phyloP scores from a whole-genome alignment of 106 monocot species.

The Platanthera guangdongensis region DNA sequence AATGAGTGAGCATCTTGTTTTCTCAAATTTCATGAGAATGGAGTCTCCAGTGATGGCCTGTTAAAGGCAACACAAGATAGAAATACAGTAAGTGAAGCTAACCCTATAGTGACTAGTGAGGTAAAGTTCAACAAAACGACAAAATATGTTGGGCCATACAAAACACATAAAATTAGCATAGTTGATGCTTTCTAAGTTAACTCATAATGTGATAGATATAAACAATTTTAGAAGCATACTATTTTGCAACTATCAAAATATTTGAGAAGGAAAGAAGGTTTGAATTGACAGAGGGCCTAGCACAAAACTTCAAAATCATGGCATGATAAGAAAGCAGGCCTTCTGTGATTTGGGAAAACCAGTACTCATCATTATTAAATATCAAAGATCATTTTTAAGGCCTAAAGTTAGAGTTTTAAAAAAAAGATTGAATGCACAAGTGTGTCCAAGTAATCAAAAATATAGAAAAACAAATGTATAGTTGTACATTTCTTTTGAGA shows the following conservation, averaged over 20 bases:
- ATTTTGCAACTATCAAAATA: not conserved
- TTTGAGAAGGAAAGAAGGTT: not conserved
- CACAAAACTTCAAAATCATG: not conserved
- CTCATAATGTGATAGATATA: not conserved
- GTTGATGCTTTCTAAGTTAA: not conserved
- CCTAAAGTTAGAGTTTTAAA: not conserved
- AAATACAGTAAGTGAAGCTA: not conserved
- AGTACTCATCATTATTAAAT: not conserved
- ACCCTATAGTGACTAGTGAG: not conserved
- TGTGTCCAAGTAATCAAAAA: not conserved
- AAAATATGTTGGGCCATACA: not conserved
- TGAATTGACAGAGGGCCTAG: not conserved
- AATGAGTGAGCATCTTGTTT: slow-evolving; percentile 51
- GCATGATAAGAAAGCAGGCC: not conserved
- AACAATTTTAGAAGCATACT: not conserved
- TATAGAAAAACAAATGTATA: too few relatives aligned
- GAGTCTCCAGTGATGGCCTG: slow-evolving; percentile 87
- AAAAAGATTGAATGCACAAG: not conserved
- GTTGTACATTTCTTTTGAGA: too few relatives aligned
- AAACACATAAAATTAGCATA: not conserved
- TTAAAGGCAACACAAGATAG: slow-evolving; percentile 1
- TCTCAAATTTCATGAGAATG: slow-evolving; percentile 77
- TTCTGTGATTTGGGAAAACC: not conserved
- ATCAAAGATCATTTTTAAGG: not conserved
- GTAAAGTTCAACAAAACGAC: not conserved